phyloP scores from a whole-genome alignment of 176 grass and related monocot genomes.

The Carex kokanica region DNA sequence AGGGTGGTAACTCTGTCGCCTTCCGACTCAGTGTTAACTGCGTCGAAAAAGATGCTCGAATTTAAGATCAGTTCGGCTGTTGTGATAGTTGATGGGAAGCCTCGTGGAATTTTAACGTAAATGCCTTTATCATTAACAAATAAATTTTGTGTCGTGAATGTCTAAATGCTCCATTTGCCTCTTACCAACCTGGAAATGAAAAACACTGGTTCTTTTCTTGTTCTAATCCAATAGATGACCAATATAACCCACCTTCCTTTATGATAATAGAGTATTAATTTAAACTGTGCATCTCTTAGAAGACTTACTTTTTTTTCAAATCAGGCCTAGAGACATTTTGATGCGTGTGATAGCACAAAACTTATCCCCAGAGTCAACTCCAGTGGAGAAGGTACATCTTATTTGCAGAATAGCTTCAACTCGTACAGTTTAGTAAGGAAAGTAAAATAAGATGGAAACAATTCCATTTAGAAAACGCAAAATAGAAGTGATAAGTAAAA shows the following conservation, averaged over 20 bases:
- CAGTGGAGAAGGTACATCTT: slow-evolving; percentile 69
- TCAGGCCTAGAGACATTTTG: slow-evolving; percentile 90
- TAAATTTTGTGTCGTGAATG: slow-evolving; percentile 10
- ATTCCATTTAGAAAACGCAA: neutral
- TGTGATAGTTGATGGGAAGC: slow-evolving; percentile 77
- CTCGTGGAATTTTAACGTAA: slow-evolving; percentile 92
- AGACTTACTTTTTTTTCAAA: slow-evolving; percentile 3
- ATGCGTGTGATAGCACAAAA: slow-evolving; percentile 82
- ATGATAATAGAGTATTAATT: neutral
- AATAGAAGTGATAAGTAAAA: neutral
- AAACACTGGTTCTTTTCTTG: slow-evolving; percentile 11
- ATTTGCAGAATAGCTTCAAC: neutral
- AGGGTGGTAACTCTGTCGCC: slow-evolving; percentile 79
- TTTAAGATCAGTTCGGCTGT: slow-evolving; percentile 81
- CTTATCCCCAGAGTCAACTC: slow-evolving; percentile 77
- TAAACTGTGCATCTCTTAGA: neutral
- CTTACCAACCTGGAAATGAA: slow-evolving; percentile 5
- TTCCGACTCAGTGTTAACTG: slow-evolving; percentile 83
- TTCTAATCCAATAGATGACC: neutral
- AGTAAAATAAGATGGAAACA: neutral
- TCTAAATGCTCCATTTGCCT: neutral
- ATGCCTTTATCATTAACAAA: slow-evolving; percentile 11
- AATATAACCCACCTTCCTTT: neutral
- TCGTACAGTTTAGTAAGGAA: neutral
- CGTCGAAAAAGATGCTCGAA: slow-evolving; percentile 92